Percentiles rank a stretch among this genome's conserved stretches.
These are phyloP conservation scores for Melanogaster broomeanus DNA, from an alignment of 768 basidiomycete genomes.

Conservation along the genomic window DNA sequence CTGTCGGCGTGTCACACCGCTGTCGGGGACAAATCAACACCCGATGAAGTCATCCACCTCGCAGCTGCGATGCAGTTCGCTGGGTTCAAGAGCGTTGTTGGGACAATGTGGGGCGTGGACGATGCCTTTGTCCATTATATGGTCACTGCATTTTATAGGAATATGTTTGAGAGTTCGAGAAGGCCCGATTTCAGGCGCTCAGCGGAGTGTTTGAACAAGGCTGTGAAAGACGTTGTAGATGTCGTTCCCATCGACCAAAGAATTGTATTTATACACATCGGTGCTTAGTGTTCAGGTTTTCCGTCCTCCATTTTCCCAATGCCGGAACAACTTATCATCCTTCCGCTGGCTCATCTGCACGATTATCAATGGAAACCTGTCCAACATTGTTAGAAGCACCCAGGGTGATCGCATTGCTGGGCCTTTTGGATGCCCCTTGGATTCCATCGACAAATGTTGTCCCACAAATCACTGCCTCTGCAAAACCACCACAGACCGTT, in stretches of 20 bases:
- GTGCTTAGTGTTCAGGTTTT: background rate
- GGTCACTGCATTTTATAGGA: constrained; percentile 6
- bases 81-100: constrained; percentile 23
- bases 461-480: too few species aligned
- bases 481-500: too few species aligned
- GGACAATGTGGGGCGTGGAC: constrained; percentile 25
- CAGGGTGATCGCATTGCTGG: too few species aligned
- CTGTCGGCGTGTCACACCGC: constrained; percentile 29
- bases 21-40: constrained; percentile 11
- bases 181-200: constrained; percentile 5
- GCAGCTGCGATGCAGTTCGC: constrained; percentile 25
- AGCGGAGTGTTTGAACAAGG: constrained; percentile 7
- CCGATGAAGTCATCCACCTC: constrained; percentile 25
- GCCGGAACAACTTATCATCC: too few species aligned
- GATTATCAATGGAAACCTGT: too few species aligned
- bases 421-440: too few species aligned
- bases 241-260: constrained; percentile 8
- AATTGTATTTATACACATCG: constrained; percentile 13
- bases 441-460: too few species aligned
- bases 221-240: background rate
- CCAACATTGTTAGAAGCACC: too few species aligned
- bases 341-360: background rate
- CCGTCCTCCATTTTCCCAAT: background rate
- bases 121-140: constrained; percentile 4
- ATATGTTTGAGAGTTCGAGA: constrained; percentile 5